Evolutionary conservation across 441 rosid genomes (phyloP).

Genomic region (Metrosideros polymorpha): DNA sequence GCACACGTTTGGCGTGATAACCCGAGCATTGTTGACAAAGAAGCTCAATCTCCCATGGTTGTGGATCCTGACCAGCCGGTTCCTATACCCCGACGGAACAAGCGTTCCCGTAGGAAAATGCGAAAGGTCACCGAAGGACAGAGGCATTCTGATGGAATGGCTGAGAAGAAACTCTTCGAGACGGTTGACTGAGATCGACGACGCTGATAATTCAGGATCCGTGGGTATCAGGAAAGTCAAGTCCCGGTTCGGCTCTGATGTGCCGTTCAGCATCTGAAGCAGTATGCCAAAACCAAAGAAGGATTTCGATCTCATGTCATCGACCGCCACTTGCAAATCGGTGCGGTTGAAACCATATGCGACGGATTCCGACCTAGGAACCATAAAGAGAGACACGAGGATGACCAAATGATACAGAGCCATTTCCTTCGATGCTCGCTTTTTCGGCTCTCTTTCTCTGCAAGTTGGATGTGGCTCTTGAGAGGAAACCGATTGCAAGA

Average conservation of each 20-base stretch:
- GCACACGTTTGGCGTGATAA: not conserved
- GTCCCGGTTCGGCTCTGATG: not conserved
- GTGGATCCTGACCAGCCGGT: not conserved
- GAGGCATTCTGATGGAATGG: not conserved
- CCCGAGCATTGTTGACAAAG: not conserved
- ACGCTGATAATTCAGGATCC: not conserved
- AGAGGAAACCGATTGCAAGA: not conserved
- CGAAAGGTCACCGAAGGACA: not conserved
- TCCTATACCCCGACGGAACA: not conserved
- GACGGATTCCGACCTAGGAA: not conserved
- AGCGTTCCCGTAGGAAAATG: not conserved
- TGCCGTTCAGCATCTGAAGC: not conserved
- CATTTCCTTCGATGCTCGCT: not conserved
- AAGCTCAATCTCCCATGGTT: not conserved
- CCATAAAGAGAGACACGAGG: not conserved
- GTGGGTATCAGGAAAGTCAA: slow-evolving; percentile 1
- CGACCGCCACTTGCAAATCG: not conserved
- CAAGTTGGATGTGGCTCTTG: not conserved
- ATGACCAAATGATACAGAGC: not conserved
- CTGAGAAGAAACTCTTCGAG: not conserved
- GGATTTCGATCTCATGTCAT: not conserved
- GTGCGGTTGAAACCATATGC: not conserved
- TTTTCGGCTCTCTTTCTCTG: not conserved
- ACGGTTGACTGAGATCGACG: not conserved
- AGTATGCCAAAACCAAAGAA: slow-evolving; percentile 1